A percentile compares a stretch with the other conserved stretches of the same genome.
These are phyloP conservation scores for Flagelloscypha sp. DNA, from an alignment of 768 basidiomycete species.

Conservation along the genomic window DNA sequence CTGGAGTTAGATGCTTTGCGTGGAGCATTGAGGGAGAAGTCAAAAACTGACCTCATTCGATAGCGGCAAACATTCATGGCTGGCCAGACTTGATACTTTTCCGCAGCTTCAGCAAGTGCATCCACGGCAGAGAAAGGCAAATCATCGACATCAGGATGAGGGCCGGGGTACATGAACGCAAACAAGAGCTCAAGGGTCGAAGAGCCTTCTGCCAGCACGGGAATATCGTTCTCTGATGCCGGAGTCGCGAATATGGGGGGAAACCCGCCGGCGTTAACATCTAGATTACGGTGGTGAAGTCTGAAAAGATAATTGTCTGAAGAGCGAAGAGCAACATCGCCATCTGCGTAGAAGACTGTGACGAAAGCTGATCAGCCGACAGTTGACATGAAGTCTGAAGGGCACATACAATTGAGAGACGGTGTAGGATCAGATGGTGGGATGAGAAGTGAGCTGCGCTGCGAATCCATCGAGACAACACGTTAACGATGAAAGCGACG, in stretches of 20 bases:
- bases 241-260: slow-evolving; percentile 9
- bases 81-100: slow-evolving; percentile 16
- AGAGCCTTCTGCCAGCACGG: too few species aligned
- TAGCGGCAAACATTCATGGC: slow-evolving; percentile 14
- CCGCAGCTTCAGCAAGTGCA: slow-evolving; percentile 14
- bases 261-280: slow-evolving; percentile 10
- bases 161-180: slow-evolving; percentile 16
- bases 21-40: too few species aligned
- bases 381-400: too few species aligned
- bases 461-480: too few species aligned
- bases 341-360: slow-evolving; percentile 11
- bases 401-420: too few species aligned
- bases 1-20: too few species aligned
- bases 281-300: slow-evolving; percentile 9
- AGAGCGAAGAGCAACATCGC: slow-evolving; percentile 9
- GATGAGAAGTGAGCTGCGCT: too few species aligned
- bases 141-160: slow-evolving; percentile 13
- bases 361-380: too few species aligned
- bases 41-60: slow-evolving; percentile 15
- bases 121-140: slow-evolving; percentile 10
- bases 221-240: too few species aligned
- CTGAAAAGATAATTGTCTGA: slow-evolving; percentile 10
- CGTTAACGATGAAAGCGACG: too few species aligned
- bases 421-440: too few species aligned
- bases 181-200: slow-evolving; percentile 13